A percentile compares a stretch with the other conserved stretches of the same genome.
These are phyloP conservation scores for Mariannaea elegans DNA, from an alignment of 2,329 filamentous ascomycete species.

Conservation along the genomic window DNA sequence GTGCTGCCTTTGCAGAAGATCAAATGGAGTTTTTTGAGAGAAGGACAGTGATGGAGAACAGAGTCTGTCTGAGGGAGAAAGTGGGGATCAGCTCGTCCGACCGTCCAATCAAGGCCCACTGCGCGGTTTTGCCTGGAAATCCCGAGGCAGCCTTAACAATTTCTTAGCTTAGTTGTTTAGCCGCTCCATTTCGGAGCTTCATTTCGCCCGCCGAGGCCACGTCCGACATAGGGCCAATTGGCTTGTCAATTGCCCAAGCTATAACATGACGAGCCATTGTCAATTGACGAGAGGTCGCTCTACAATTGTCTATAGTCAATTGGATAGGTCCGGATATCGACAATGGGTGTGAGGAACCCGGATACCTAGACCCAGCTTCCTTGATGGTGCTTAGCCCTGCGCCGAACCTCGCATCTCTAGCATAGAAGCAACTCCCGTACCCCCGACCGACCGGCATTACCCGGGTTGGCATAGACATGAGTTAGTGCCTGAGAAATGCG, in stretches of 20 bases:
- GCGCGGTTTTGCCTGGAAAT: conserved; percentile 52
- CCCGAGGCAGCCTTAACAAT: conserved; percentile 51
- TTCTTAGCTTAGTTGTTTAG: conserved; percentile 39
- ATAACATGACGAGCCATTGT: conserved; percentile 1
- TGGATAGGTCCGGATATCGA: conserved; percentile 17
- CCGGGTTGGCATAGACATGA: conserved; percentile 31
- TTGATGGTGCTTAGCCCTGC: conserved; percentile 16
- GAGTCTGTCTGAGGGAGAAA: conserved; percentile 52
- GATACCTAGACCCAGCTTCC: conserved; percentile 2
- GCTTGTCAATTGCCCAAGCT: background rate
- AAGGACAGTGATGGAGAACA: conserved; percentile 52
- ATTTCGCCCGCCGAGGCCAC: conserved; percentile 33
- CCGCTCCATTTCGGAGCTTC: conserved; percentile 39
- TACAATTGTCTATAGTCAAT: conserved; percentile 24
- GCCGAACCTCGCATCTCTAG: conserved; percentile 31
- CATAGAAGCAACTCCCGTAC: conserved; percentile 36
- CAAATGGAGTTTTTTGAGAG: conserved; percentile 57
- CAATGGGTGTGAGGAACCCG: conserved; percentile 8
- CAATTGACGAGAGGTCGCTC: conserved; percentile 6
- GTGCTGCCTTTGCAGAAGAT: conserved; percentile 58
- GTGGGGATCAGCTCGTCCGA: conserved; percentile 48
- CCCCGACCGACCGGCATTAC: conserved; percentile 43
- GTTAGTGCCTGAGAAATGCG: conserved; percentile 40
- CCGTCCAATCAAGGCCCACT: conserved; percentile 46
- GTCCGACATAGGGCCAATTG: conserved; percentile 18